Percentiles rank a stretch among this genome's conserved stretches.
Conservation (phyloP, 352 stramenopile genomes). For the Globisporangium emineosum region DNA sequence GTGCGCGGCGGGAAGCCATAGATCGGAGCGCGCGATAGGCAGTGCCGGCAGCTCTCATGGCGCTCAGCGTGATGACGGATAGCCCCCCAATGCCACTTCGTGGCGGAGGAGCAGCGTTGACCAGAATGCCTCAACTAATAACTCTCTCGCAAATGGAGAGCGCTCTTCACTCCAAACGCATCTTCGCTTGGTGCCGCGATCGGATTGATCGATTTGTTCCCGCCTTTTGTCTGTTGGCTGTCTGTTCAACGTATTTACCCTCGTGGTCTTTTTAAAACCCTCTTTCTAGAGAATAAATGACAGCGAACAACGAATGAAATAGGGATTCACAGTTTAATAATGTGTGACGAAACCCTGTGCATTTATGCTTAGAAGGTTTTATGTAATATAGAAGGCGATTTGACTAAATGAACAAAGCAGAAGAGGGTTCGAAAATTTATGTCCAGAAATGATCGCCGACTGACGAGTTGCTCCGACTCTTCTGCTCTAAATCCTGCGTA, state of each 20-base stretch:
- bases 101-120: neutral
- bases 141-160: neutral
- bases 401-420: conserved; percentile 11
- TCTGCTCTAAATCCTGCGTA: neutral
- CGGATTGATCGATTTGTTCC: neutral
- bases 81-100: neutral
- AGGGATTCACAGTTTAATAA: too few species aligned
- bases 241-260: conserved; percentile 3
- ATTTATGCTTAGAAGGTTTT: neutral
- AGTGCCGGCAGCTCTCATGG: neutral
- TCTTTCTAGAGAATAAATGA: neutral
- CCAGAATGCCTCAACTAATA: neutral
- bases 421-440: conserved; percentile 2
- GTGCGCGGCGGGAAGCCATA: neutral
- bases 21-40: conserved; percentile 1
- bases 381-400: neutral
- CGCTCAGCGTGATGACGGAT: neutral
- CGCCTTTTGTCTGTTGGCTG: conserved; percentile 8
- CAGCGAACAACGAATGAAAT: too few species aligned
- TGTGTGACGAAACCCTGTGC: neutral
- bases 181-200: conserved; percentile 5
- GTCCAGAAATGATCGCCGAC: conserved; percentile 7
- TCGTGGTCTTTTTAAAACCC: neutral
- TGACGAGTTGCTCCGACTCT: conserved; percentile 11
- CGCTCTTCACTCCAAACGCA: conserved; percentile 4